These are phyloP conservation scores for Myriosclerotinia curreyana DNA, from an alignment of 2,329 filamentous ascomycete species.

Conservation along the genomic window DNA sequence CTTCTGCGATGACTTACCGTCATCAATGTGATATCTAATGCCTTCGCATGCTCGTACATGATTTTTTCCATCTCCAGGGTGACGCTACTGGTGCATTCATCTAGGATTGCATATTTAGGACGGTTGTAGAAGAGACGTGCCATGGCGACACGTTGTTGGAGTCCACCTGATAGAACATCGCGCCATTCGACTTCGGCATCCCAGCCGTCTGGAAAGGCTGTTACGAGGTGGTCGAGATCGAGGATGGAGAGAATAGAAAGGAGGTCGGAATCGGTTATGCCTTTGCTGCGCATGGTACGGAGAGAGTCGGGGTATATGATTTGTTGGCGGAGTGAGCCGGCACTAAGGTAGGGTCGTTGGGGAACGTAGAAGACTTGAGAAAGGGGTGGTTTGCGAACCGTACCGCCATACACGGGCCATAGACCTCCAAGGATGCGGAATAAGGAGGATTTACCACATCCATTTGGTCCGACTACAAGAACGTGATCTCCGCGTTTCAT, in stretches of 20 bases:
- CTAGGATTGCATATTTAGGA: constrained; percentile 89
- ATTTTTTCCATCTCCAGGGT: constrained; percentile 90
- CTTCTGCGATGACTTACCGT: constrained; percentile 89
- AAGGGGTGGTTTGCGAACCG: constrained; percentile 85
- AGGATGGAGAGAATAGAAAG: constrained; percentile 72
- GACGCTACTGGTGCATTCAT: constrained; percentile 95
- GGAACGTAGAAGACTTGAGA: constrained; percentile 98
- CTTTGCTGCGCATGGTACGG: constrained; percentile 81
- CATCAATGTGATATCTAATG: constrained; percentile 89
- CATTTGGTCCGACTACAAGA: constrained; percentile 89
- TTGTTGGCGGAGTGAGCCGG: constrained; percentile 90
- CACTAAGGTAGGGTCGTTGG: constrained; percentile 87
- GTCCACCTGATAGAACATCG: constrained; percentile 84
- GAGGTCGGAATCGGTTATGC: constrained; percentile 78
- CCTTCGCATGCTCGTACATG: constrained; percentile 97
- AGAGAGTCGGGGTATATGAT: constrained; percentile 93
- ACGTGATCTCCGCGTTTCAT: constrained; percentile 86
- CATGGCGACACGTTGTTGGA: constrained; percentile 97
- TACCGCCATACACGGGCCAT: constrained; percentile 97
- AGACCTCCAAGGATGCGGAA: constrained; percentile 95
- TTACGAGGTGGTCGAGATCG: constrained; percentile 78
- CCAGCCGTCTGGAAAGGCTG: constrained; percentile 74
- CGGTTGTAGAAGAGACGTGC: constrained; percentile 91
- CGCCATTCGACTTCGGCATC: constrained; percentile 96
- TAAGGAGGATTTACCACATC: constrained; percentile 92